Evolutionary conservation across 257 asterid species (phyloP).

Genomic region (Capsicum chinense): DNA sequence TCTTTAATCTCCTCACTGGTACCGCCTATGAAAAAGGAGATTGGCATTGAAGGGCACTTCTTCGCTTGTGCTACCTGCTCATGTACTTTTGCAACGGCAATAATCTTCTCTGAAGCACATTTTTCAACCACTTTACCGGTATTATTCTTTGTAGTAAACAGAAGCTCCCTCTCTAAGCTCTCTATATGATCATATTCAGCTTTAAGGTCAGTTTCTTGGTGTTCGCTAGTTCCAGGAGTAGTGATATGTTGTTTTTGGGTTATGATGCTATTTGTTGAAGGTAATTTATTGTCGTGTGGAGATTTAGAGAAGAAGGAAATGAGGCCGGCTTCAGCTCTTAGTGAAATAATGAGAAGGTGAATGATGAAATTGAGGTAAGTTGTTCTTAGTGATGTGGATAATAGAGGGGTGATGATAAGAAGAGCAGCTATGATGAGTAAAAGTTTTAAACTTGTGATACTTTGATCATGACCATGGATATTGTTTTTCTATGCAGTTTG

Average conservation of each 20-base stretch:
- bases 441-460: slow-evolving; percentile 46
- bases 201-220: neutral
- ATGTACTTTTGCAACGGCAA: neutral
- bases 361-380: slow-evolving; percentile 55
- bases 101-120: neutral
- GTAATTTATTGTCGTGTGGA: slow-evolving; percentile 9
- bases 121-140: neutral
- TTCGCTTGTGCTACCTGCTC: neutral
- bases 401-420: slow-evolving; percentile 48
- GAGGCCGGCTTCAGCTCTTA: slow-evolving; percentile 70
- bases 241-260: neutral
- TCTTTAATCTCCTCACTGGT: slow-evolving; percentile 29
- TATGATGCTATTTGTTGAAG: neutral
- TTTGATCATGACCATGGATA: slow-evolving; percentile 31
- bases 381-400: slow-evolving; percentile 48
- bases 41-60: slow-evolving; percentile 43
- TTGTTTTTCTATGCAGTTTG: neutral
- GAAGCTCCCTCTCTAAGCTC: neutral
- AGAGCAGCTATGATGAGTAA: slow-evolving; percentile 41
- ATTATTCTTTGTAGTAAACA: neutral
- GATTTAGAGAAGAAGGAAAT: slow-evolving; percentile 28
- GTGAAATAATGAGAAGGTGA: slow-evolving; percentile 53
- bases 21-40: slow-evolving; percentile 51
- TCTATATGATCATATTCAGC: slow-evolving; percentile 19
- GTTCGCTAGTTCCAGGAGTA: slow-evolving; percentile 26